Percentiles rank a stretch among this genome's conserved stretches.
Conservation (phyloP, 2,329 filamentous ascomycete species). For the Beauveria medogensis region DNA sequence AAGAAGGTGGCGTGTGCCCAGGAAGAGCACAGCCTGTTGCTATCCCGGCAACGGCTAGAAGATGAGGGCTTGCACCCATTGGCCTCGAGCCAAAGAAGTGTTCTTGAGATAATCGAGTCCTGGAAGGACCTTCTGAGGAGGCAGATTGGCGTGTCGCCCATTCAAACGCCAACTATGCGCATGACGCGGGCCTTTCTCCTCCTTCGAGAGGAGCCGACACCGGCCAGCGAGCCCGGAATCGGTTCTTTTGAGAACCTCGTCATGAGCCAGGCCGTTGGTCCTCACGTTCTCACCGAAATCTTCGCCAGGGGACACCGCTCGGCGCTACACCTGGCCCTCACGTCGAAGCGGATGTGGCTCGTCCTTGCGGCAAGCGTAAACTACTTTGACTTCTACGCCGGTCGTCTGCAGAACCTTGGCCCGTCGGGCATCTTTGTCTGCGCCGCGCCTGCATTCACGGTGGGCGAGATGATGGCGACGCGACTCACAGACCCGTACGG, state of each 20-base stretch:
- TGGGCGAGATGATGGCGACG: slow-evolving; percentile 14
- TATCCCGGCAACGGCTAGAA: neutral
- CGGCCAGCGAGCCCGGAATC: too few species aligned
- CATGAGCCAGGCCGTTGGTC: slow-evolving; percentile 13
- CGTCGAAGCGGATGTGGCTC: slow-evolving; percentile 18
- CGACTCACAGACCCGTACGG: slow-evolving; percentile 10
- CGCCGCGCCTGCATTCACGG: slow-evolving; percentile 19
- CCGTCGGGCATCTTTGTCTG: slow-evolving; percentile 20
- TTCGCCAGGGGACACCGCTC: slow-evolving; percentile 19
- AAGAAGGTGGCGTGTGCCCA: too few species aligned
- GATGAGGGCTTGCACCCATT: neutral
- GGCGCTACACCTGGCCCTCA: slow-evolving; percentile 17
- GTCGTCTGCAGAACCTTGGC: slow-evolving; percentile 13
- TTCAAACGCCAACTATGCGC: neutral
- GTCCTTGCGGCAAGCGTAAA: slow-evolving; percentile 18
- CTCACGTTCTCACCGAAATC: slow-evolving; percentile 12
- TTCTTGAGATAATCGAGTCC: neutral
- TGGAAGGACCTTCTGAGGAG: neutral
- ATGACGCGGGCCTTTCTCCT: slow-evolving; percentile 2
- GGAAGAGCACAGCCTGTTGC: neutral
- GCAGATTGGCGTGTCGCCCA: neutral
- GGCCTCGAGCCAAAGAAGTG: neutral
- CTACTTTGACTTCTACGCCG: slow-evolving; percentile 20
- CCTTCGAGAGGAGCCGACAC: neutral
- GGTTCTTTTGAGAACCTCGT: neutral